Evolutionary conservation across 768 basidiomycete genomes (phyloP).

Genomic region (Galerina sulciceps): DNA sequence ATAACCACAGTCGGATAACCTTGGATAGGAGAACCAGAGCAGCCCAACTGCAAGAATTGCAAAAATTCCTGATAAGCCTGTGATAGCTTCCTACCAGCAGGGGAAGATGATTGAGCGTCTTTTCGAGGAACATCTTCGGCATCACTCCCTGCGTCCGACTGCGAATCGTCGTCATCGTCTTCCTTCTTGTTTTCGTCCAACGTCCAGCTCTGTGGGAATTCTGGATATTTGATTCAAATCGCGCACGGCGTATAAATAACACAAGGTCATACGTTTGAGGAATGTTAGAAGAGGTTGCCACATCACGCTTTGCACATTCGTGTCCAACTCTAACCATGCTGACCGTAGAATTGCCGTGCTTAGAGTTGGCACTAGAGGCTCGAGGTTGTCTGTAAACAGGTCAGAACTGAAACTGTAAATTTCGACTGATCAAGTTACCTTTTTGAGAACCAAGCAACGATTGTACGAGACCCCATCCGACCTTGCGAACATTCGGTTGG

Average conservation of each 20-base stretch:
- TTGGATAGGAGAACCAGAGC: conserved; percentile 75
- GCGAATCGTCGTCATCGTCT: conserved; percentile 39
- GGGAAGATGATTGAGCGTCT: not conserved
- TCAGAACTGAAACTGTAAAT: not conserved
- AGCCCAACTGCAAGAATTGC: conserved; percentile 77
- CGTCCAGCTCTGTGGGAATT: conserved; percentile 69
- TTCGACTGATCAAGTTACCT: conserved; percentile 35
- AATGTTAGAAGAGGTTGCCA: conserved; percentile 75
- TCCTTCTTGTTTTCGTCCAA: conserved; percentile 36
- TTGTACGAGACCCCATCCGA: conserved; percentile 66
- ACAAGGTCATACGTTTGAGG: conserved; percentile 58
- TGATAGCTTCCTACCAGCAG: conserved; percentile 26
- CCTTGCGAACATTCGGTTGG: conserved; percentile 75
- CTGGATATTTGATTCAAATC: conserved; percentile 36
- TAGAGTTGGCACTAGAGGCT: conserved; percentile 46
- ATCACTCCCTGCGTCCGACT: conserved; percentile 40
- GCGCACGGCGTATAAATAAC: not conserved
- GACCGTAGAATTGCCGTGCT: conserved; percentile 68
- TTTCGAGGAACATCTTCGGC: conserved; percentile 28
- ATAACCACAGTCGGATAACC: conserved; percentile 86
- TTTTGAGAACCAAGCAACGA: conserved; percentile 46
- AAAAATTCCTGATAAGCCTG: conserved; percentile 74
- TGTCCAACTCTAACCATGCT: conserved; percentile 71
- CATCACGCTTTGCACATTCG: conserved; percentile 67
- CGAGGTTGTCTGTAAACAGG: conserved; percentile 23